Base-by-base conservation (phyloP, 2,329 filamentous ascomycete species). In the Alternaria atra region DNA sequence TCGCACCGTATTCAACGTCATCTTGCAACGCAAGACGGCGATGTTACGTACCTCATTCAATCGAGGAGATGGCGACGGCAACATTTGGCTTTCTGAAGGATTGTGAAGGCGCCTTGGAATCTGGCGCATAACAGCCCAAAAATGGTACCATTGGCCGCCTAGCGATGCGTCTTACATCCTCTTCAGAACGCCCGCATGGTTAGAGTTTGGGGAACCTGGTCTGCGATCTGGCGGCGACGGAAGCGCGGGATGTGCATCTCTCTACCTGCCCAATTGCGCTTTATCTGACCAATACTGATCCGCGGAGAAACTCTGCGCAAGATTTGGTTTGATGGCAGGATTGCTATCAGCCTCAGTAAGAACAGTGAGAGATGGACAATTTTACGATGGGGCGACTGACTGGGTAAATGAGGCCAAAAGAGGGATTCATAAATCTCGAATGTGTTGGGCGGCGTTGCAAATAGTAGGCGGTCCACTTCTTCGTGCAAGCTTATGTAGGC, bases 171-270 rank as follows among this genome's bases (percentile, higher is more conserved):
- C 51, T 32, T 23, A 35, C 47, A 20, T 47, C 46, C 54, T 53
- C 23, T 54, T 52, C 25, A 50, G 55, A 52, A 29, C 27, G 32
- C 53, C 23, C 60, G 61, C 61, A 64, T 20, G 27, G 48, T 39
- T 25, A 3, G 53, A 43, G 34, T 17, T 59, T 51, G 56, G 61
- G 52, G 52, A 60, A 64, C 55, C 63, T 52, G 56, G 63, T 64
- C 55, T 47, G 40, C 50, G 53, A 61, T 65, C 52, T 61, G 39
- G 35, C 44, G 50, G 54, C 39, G 50, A 48, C 40, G 39, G 56
- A 42, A 53, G 52, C 58, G 65, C 54, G 56, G 65, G 58, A 64
- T 68, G 60, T 37, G 37, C 60, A 61, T 51, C 48, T 60, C 40
- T 34, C n/a, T 55, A 51, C 55, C 44, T 27, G 39, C 43, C 56